phyloP scores from a whole-genome alignment of 495 filamentous ascomycete genomes.

The Margaritispora aquatica region DNA sequence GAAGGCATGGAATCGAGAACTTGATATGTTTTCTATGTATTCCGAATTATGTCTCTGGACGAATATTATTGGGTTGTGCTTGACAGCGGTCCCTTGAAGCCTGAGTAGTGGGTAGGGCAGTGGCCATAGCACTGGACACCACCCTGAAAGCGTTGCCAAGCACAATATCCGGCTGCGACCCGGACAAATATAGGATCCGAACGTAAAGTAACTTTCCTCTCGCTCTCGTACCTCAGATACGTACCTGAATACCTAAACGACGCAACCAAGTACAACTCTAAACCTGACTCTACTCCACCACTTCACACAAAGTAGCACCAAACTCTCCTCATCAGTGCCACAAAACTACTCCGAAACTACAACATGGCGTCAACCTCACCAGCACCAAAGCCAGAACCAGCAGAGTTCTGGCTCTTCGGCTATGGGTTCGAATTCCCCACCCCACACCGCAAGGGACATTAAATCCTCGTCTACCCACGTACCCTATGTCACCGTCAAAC shows the following conservation, averaged over 20 bases:
- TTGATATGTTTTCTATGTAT: no score
- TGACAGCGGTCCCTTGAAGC: no score
- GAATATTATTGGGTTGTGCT: no score
- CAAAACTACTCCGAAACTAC: neutral
- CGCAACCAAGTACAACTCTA: neutral
- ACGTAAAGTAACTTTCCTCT: neutral
- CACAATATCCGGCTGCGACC: no score
- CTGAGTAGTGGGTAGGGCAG: no score
- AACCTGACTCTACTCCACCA: neutral
- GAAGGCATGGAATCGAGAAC: no score
- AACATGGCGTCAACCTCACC: neutral
- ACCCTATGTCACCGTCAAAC: no score
- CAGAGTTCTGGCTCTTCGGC: slow-evolving; percentile 83
- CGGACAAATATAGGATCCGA: neutral
- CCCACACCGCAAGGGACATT: neutral
- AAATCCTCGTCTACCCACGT: no score
- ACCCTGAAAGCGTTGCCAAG: no score
- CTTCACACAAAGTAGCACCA: neutral
- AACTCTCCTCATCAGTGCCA: neutral
- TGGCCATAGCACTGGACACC: no score
- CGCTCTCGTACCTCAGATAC: neutral
- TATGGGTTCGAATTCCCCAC: slow-evolving; percentile 62
- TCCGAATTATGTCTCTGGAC: no score
- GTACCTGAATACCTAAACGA: neutral
- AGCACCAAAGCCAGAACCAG: neutral